Conservation (phyloP, 208 protist genomes). For the Leishmania guyanensis region DNA sequence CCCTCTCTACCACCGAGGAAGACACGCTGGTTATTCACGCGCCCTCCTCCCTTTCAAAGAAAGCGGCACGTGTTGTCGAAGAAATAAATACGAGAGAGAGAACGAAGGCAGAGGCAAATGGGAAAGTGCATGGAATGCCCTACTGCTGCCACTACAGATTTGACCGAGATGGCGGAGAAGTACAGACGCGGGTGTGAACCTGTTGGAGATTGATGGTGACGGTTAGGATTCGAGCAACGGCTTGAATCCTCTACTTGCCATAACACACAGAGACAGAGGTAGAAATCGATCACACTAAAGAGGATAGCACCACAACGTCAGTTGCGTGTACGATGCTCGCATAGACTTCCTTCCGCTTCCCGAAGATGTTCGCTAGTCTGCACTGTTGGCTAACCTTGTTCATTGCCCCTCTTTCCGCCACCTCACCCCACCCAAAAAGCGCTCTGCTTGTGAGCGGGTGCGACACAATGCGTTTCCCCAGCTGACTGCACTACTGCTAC, state of each 20-base stretch:
- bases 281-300: not conserved
- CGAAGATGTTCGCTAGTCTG: not conserved
- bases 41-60: not conserved
- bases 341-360: not conserved
- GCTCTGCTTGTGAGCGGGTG: not conserved
- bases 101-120: too few species aligned
- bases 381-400: not conserved
- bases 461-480: not conserved
- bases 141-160: not conserved
- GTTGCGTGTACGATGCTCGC: not conserved
- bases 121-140: not conserved
- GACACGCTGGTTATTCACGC: not conserved
- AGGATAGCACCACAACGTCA: not conserved
- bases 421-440: not conserved
- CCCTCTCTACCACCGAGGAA: not conserved
- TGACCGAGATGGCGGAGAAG: not conserved
- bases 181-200: not conserved
- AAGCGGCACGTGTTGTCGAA: not conserved
- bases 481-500: not conserved
- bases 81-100: not conserved
- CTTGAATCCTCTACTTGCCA: not conserved
- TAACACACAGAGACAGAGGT: slow-evolving; percentile 5
- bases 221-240: not conserved
- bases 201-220: not conserved
- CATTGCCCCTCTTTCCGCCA: not conserved